A percentile compares a stretch with the other conserved stretches of the same genome.
phyloP scores from a whole-genome alignment of 2,329 filamentous ascomycete species.

The Hymenoscyphus fraxineus region DNA sequence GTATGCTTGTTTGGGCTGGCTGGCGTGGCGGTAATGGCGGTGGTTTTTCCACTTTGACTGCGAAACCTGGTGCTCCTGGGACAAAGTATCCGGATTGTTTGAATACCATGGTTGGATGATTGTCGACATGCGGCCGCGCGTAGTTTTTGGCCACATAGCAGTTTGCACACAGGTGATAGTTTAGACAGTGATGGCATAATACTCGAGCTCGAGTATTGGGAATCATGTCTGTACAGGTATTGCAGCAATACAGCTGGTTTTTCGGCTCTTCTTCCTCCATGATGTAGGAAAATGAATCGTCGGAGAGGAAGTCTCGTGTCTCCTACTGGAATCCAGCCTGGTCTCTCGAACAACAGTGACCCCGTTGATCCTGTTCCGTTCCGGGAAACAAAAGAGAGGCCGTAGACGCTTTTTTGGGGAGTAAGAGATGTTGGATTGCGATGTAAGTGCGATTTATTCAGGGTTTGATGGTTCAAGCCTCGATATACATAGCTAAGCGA shows the following conservation, averaged over 20 bases:
- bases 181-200: constrained; percentile 11
- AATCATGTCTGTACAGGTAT: constrained; percentile 10
- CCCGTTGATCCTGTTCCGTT: too few relatives aligned
- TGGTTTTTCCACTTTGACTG: constrained; percentile 15
- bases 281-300: not conserved
- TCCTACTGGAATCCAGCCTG: not conserved
- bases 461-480: not conserved
- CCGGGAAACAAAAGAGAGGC: too few relatives aligned
- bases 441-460: not conserved
- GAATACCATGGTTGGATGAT: constrained; percentile 21
- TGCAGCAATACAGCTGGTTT: constrained; percentile 11
- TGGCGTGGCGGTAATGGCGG: constrained; percentile 19
- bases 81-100: constrained; percentile 22
- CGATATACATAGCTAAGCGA: not conserved
- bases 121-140: constrained; percentile 15
- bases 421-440: not conserved
- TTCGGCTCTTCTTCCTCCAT: constrained; percentile 1
- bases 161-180: constrained; percentile 29
- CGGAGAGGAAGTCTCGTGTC: not conserved
- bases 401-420: not conserved
- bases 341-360: not conserved
- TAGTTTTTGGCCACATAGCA: constrained; percentile 27
- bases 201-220: constrained; percentile 10
- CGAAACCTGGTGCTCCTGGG: constrained; percentile 16
- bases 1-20: constrained; percentile 4